These are phyloP conservation scores for Sclerotinia sclerotiorum DNA, from an alignment of 2,329 filamentous ascomycete species.

Conservation along the genomic window DNA sequence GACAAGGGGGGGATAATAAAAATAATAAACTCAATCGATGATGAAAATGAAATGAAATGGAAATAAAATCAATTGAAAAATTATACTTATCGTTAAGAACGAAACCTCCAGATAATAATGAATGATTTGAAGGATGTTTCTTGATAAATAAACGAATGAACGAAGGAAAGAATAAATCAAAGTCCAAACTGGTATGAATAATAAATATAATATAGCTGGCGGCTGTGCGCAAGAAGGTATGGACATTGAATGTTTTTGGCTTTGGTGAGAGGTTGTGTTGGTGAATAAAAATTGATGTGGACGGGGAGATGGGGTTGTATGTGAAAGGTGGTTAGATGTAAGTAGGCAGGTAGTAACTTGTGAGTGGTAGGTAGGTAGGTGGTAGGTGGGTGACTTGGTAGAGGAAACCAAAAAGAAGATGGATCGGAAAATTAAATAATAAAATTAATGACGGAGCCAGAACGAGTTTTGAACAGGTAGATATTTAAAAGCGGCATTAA, in stretches of 20 bases:
- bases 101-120: background rate
- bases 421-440: background rate
- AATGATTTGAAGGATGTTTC: background rate
- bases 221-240: background rate
- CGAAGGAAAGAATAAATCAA: background rate
- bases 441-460: constrained; percentile 6
- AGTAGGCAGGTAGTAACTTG: background rate
- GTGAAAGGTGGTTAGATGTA: too few relatives aligned
- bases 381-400: background rate
- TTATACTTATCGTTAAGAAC: background rate
- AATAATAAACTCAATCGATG: background rate
- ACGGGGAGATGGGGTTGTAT: background rate
- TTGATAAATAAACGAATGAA: background rate
- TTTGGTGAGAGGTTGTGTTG: background rate
- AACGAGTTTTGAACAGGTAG: background rate
- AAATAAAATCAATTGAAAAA: background rate
- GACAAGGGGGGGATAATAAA: background rate
- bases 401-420: too few relatives aligned
- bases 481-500: constrained; percentile 5
- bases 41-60: background rate
- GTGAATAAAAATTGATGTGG: background rate
- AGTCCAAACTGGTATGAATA: background rate
- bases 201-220: background rate
- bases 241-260: background rate
- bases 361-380: background rate